A percentile compares a stretch with the other conserved stretches of the same genome.
Evolutionary conservation across 2,329 filamentous ascomycete genomes (phyloP).

Genomic region (Paraconiothyrium brasiliense): DNA sequence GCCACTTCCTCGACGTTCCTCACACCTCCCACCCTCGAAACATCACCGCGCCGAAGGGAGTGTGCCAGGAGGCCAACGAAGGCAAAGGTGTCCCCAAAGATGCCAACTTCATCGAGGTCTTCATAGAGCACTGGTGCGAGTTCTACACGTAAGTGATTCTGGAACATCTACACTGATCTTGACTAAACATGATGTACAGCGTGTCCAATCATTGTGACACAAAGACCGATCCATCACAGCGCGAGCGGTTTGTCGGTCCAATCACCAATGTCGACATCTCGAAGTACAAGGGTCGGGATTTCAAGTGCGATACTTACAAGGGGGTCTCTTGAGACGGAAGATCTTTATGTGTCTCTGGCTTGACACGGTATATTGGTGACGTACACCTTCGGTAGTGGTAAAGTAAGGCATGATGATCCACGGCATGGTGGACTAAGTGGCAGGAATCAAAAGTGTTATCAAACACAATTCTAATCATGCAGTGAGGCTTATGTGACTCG

Average conservation of each 20-base stretch:
- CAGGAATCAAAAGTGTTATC: no score
- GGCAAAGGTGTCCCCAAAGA: neutral
- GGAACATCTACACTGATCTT: neutral
- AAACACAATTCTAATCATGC: no score
- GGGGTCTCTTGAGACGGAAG: no score
- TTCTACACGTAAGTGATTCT: neutral
- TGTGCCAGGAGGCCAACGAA: neutral
- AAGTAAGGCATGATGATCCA: no score
- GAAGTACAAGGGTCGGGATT: neutral
- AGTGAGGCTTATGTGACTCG: no score
- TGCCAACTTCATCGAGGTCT: neutral
- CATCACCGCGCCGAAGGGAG: neutral
- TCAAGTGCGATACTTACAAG: neutral
- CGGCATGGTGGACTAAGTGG: no score
- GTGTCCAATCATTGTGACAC: neutral
- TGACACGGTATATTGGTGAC: no score
- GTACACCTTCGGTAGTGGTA: no score
- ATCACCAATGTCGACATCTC: neutral
- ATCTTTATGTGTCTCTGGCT: no score
- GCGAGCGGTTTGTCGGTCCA: neutral
- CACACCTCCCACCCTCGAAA: neutral
- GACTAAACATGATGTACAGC: neutral
- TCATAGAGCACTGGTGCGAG: neutral
- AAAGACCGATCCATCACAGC: neutral
- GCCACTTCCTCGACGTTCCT: neutral